Percentiles rank a stretch among this genome's conserved stretches.
Evolutionary conservation across 2,329 filamentous ascomycete species (phyloP).

Genomic region (Aureobasidium sp.): DNA sequence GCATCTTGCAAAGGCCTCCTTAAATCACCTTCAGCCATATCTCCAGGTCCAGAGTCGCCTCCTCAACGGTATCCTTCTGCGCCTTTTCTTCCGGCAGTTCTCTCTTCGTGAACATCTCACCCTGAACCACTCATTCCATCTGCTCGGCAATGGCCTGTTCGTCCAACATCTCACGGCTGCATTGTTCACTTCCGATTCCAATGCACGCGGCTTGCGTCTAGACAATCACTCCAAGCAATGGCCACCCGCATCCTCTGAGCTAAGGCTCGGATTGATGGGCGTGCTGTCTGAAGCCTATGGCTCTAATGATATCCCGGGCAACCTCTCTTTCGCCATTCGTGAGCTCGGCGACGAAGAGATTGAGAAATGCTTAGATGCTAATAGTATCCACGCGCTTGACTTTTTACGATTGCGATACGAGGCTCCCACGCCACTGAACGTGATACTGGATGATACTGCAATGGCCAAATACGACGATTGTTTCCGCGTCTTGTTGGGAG

Average conservation of each 20-base stretch:
- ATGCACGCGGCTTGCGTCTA: conserved; percentile 75
- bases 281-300: conserved; percentile 70
- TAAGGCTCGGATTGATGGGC: conserved; percentile 83
- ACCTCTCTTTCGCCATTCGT: conserved; percentile 67
- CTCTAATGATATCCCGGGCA: conserved; percentile 36
- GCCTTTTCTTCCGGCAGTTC: conserved; percentile 69
- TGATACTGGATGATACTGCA: conserved; percentile 63
- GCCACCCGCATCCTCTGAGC: conserved; percentile 89
- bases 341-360: conserved; percentile 73
- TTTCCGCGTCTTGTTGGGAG: conserved; percentile 71
- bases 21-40: conserved; percentile 5
- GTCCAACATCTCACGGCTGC: conserved; percentile 71
- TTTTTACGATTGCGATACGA: conserved; percentile 85
- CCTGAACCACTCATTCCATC: conserved; percentile 71
- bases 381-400: conserved; percentile 82
- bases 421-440: conserved; percentile 61
- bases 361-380: conserved; percentile 72
- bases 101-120: conserved; percentile 64
- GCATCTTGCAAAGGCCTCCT: not conserved
- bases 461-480: conserved; percentile 77
- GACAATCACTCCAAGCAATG: conserved; percentile 63
- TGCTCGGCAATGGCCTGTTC: conserved; percentile 80
- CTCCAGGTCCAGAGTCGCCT: conserved; percentile 66
- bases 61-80: conserved; percentile 69
- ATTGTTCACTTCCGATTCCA: conserved; percentile 72